Evolutionary conservation across 2,329 filamentous ascomycete species (phyloP), one percentile per base, ranked within the genome.

Genomic region (Ophiostoma perfectum): DNA sequence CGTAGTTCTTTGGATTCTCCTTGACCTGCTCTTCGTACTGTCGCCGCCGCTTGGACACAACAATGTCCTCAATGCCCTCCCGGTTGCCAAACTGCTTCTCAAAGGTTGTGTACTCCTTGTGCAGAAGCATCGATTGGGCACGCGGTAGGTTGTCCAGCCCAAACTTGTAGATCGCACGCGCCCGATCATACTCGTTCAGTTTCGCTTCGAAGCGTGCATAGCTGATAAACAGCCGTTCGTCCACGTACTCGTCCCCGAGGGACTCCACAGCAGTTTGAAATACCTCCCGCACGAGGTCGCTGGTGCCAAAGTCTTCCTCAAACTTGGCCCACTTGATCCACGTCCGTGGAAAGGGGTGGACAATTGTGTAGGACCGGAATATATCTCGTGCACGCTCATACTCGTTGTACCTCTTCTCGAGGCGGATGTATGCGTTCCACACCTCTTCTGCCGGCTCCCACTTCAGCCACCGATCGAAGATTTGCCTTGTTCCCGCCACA

Each of bases 241-340:
- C 95, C 80, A 96, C 94, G 74, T 96, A 96, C 55, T 97, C 92
- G 72, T 98, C 94, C 2, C 94, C 93, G 44, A 99, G 80, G 0
- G 91, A 89, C 77, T 98, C 94, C 44, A 98, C 89, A 1, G 94
- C 93, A 68, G 86, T 84, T 4, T 93, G 92, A 76, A 93, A 98
- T 0, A 98, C 94, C 71, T 98, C 93, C 36, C 95, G 86, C 6
- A 99, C 95, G 72, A 94, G 78, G 74, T 97, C 94, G 75, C 90
- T 94, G 1, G 93, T 97, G 8, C 95, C 95, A 73, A 89, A 92
- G 76, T 99, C 95, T 77, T 98, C 94, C 78, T 99, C 95, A 73
- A 98, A 99, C 71, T 91, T 91, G 70, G 94, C 90, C 95, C 95
- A 99, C 77, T 97, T 97, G 80, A 99, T 96, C 93, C 94, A 99